Base-by-base conservation (phyloP, 2,329 filamentous ascomycete genomes). In the Colletotrichum neosansevieriae region DNA sequence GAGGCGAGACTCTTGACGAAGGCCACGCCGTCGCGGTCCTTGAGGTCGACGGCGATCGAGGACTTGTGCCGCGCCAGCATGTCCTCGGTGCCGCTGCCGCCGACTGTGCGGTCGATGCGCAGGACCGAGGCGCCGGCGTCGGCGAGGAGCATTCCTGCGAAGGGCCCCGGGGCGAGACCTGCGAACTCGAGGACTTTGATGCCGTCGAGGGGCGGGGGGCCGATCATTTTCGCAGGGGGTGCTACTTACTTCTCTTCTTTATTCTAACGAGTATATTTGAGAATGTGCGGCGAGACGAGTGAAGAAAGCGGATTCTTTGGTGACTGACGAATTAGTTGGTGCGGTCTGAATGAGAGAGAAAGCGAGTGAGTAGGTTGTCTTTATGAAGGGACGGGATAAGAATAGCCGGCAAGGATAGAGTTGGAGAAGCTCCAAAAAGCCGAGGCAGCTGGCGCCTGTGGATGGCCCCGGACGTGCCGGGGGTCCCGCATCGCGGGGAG, bases 51-150 rank as follows among this genome's bases (percentile, higher is more conserved):
- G 44, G 89, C 86, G 70, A 98, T 89, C 34, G 92, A 96, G 64
- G 89, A 82, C 78, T 98, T 98, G 83, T 88, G 91, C 12, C 94
- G 90, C 6, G 92, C 91, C 32, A 98, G 88, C 73, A 89, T 85
- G 83, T 98, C 95, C 4, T 81, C 73, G 6, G 89, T 69, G 12
- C 75, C 63, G 15, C 79, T 72, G 76, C 78, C 80, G 76, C 73
- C 83, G 80, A 75, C 84, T 44, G 85, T 78, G 34, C 89, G 91
- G 83, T 98, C 95, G 79, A 98, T 85, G 74, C 95, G 94, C 15
- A 98, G 86, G 74, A 98, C 93, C 6, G 89, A 89, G 61, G 95
- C 95, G 75, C 95, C 95, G 72, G 94, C 93, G 80, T 98, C 94
- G 73, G 94, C 91, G 70, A 98, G 90, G 58, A 97, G 88, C 76